Evolutionary conservation across 768 basidiomycete genomes (phyloP).

Genomic region (Phanerochaete sordida): DNA sequence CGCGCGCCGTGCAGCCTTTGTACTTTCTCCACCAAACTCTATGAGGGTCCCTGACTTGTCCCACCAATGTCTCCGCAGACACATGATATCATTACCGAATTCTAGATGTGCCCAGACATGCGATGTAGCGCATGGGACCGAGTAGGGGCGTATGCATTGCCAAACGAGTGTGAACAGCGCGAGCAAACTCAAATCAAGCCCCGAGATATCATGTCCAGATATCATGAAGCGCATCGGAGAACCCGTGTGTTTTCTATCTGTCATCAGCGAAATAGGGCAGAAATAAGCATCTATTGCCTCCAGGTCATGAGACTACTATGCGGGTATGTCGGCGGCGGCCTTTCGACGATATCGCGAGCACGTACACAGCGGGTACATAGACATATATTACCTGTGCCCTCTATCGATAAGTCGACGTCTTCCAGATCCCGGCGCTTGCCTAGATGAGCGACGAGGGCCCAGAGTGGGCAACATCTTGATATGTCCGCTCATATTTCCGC

Average conservation of each 20-base stretch:
- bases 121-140: conserved; percentile 5
- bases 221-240: background rate
- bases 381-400: background rate
- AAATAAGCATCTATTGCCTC: background rate
- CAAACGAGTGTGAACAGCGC: background rate
- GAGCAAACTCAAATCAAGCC: conserved; percentile 5
- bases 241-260: conserved; percentile 8
- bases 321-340: background rate
- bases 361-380: background rate
- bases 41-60: background rate
- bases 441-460: background rate
- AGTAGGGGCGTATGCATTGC: conserved; percentile 3
- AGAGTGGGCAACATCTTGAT: background rate
- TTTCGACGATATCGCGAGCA: background rate
- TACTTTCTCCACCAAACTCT: too few species aligned
- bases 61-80: conserved; percentile 7
- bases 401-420: background rate
- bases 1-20: too few species aligned
- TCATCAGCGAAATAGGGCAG: background rate
- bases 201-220: too few species aligned
- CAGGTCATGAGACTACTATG: background rate
- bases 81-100: conserved; percentile 10
- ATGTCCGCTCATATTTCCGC: conserved; percentile 5
- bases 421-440: background rate
- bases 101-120: conserved; percentile 9